Base-by-base conservation (phyloP, 2,329 filamentous ascomycete genomes). In the Claviceps lovelessii region DNA sequence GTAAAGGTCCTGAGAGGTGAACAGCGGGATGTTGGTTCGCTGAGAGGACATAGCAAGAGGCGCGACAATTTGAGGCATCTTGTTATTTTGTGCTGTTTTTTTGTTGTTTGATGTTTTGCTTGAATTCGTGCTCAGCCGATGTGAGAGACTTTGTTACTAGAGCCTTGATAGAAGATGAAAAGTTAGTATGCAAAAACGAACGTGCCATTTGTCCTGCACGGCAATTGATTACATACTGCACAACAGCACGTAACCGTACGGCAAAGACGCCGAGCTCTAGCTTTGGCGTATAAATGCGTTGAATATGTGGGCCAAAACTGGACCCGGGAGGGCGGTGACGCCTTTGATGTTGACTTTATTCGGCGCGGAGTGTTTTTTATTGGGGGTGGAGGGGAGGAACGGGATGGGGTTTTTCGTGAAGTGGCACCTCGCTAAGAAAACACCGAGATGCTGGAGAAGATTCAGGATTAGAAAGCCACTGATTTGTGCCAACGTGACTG, bases 1-100 rank as follows among this genome's bases (percentile, higher is more conserved):
- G 62, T 76, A 76, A 41, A 80, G 69, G 56, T 81, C 78, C 55
- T 78, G 73, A 0, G 67, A 64, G 48, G 72, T 74, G 61, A 73
- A 65, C 54, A 76, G 62, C 57, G 71, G 69, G 55, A 75, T 68
- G 54, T 65, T 70, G 55, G 65, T 70, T 60, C 73, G 72, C 62
- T 73, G 73, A 47, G 72, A 67, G 50, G 75, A 70, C 63, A 78
- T 70, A 54, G 76, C 70, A 56, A 76, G 66, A 8, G 77, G 73
- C 28, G 75, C 68, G 55, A 70, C 68, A 60, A 67, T 58, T 58
- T 68, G 68, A 58, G 66, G 66, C 69, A 71, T 72, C 42, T 23
- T 33, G 11, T 15, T 45, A 4, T 51, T 45, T 11, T n/a, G n/a
- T n/a, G n/a, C n/a, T n/a, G n/a, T n/a, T 19, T 29, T 10, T 33